These are phyloP conservation scores for Boeremia lycopersici DNA, from an alignment of 2,329 filamentous ascomycete genomes.

Conservation along the genomic window DNA sequence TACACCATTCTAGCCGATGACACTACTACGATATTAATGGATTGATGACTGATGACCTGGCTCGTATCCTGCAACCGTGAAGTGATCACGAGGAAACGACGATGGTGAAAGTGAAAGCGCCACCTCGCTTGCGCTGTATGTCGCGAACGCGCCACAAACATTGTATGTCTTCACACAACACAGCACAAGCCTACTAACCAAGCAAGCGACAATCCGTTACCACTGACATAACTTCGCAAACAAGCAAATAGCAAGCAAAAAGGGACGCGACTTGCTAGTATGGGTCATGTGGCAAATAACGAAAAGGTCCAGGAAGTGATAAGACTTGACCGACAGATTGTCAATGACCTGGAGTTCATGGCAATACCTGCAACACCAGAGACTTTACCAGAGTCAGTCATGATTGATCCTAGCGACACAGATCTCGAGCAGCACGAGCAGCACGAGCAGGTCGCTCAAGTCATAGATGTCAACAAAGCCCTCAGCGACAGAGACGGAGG, in stretches of 20 bases:
- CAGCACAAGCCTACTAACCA: background rate
- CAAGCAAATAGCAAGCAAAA: background rate
- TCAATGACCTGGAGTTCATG: background rate
- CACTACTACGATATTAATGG: background rate
- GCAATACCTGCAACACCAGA: background rate
- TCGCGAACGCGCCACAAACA: background rate
- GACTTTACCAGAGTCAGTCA: background rate
- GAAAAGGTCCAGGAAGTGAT: background rate
- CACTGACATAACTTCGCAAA: background rate
- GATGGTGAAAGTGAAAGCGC: background rate
- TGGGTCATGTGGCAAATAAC: constrained; percentile 1
- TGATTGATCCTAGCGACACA: background rate
- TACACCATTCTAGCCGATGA: background rate
- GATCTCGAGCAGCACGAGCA: background rate
- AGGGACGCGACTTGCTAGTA: background rate
- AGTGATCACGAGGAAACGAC: background rate
- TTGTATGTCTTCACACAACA: background rate
- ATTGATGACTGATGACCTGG: background rate
- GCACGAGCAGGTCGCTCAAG: background rate
- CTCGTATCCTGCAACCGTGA: background rate
- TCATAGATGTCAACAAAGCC: background rate
- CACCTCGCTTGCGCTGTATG: constrained; percentile 1
- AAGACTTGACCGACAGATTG: background rate
- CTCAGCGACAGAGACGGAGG: background rate
- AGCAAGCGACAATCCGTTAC: no score